These are phyloP conservation scores for Selenicereus undatus DNA, from an alignment of 148 eudicot species.

Conservation along the genomic window DNA sequence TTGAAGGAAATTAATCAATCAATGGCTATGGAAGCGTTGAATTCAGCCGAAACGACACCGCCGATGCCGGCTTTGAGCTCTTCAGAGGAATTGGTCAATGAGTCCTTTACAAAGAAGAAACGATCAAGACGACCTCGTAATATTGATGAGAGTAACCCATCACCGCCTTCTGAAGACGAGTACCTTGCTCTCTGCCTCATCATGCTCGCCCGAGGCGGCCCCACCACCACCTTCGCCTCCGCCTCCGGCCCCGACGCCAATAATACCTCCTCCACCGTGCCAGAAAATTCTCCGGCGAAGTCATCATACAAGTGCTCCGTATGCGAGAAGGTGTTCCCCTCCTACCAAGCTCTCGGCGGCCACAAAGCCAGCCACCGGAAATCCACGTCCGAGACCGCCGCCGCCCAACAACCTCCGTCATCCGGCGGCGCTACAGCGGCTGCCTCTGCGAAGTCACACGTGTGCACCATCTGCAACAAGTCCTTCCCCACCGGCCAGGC, in stretches of 20 bases:
- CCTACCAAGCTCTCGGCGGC: slow-evolving; percentile 26
- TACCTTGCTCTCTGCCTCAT: slow-evolving; percentile 30
- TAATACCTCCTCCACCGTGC: neutral
- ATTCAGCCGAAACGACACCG: neutral
- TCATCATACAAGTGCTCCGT: slow-evolving; percentile 3
- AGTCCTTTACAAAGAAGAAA: neutral
- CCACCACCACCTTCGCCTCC: neutral
- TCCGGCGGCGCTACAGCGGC: neutral
- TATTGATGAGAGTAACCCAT: neutral
- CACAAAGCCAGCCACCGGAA: slow-evolving; percentile 31
- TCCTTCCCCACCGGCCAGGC: slow-evolving; percentile 11
- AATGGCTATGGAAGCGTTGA: slow-evolving; percentile 18
- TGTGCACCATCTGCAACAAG: slow-evolving; percentile 5
- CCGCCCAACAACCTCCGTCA: neutral
- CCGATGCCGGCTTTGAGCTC: neutral
- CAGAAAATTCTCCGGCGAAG: neutral
- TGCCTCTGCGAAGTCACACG: neutral
- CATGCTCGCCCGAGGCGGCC: slow-evolving; percentile 26
- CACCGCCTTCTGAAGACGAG: slow-evolving; percentile 25
- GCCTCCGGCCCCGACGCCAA: neutral
- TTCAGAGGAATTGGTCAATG: neutral
- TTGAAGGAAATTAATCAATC: neutral
- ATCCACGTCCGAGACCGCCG: neutral
- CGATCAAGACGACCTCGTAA: slow-evolving; percentile 20
- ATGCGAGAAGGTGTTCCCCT: slow-evolving; percentile 11